Evolutionary conservation across 2,329 filamentous ascomycete genomes (phyloP).

Genomic region (Exophiala phaeomuriformis): DNA sequence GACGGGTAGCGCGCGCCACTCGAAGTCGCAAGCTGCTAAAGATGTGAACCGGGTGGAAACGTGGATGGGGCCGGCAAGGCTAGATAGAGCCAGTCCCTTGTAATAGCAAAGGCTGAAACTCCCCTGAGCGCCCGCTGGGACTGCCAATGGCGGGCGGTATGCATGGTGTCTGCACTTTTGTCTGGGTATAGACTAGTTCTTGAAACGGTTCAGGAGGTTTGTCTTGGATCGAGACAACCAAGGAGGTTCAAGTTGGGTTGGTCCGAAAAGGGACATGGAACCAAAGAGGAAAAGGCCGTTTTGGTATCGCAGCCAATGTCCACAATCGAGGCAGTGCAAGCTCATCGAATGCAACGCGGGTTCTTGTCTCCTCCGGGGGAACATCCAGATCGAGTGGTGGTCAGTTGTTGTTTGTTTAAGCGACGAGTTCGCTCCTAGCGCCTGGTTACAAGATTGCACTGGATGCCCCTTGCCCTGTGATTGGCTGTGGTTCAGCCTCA

Average conservation of each 20-base stretch:
- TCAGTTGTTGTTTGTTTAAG: neutral
- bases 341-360: too few relatives aligned
- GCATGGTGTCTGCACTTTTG: too few relatives aligned
- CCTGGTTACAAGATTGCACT: neutral
- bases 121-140: neutral
- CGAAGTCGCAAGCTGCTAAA: constrained; percentile 40
- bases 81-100: constrained; percentile 1
- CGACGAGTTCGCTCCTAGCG: neutral
- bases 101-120: constrained; percentile 18
- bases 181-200: neutral
- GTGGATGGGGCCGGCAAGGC: constrained; percentile 13
- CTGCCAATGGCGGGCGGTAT: neutral
- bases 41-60: constrained; percentile 74
- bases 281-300: neutral
- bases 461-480: neutral
- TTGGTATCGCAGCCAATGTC: neutral
- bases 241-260: neutral
- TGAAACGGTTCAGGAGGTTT: constrained; percentile 17
- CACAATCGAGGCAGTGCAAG: constrained; percentile 12
- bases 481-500: neutral
- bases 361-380: neutral
- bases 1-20: constrained; percentile 13
- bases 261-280: neutral
- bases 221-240: constrained; percentile 6
- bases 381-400: neutral